These are phyloP conservation scores for Penicillium lividum DNA, from an alignment of 495 filamentous ascomycete genomes.

Conservation along the genomic window DNA sequence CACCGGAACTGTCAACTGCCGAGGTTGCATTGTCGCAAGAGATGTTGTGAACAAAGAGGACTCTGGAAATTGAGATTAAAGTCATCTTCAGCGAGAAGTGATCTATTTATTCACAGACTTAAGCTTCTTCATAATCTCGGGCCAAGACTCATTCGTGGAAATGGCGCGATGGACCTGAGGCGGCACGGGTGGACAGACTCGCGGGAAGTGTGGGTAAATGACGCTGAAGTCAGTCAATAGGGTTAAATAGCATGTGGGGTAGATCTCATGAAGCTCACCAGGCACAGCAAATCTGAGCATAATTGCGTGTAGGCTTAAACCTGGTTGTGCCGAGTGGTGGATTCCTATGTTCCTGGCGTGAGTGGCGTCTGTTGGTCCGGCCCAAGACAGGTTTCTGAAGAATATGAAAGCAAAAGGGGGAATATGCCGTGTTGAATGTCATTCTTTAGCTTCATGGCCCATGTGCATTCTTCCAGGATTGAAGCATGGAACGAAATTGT, in stretches of 20 bases:
- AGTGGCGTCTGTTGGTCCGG: neutral
- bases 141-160: conserved; percentile 7
- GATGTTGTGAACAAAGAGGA: neutral
- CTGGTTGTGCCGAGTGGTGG: conserved; percentile 1
- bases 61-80: neutral
- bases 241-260: conserved; percentile 8
- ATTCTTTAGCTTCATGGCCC: no score
- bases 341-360: conserved; percentile 1
- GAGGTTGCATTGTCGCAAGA: conserved; percentile 11
- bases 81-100: no score
- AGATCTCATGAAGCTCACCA: neutral
- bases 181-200: neutral
- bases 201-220: neutral
- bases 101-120: neutral
- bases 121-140: neutral
- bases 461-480: no score
- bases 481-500: neutral
- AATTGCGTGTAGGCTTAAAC: neutral
- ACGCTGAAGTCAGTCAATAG: conserved; percentile 2
- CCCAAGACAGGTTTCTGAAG: neutral
- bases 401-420: neutral
- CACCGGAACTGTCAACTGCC: neutral
- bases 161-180: neutral
- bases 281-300: neutral
- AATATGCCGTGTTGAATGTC: neutral